phyloP scores from a whole-genome alignment of 257 asterid species.

The Penstemon eatonii region DNA sequence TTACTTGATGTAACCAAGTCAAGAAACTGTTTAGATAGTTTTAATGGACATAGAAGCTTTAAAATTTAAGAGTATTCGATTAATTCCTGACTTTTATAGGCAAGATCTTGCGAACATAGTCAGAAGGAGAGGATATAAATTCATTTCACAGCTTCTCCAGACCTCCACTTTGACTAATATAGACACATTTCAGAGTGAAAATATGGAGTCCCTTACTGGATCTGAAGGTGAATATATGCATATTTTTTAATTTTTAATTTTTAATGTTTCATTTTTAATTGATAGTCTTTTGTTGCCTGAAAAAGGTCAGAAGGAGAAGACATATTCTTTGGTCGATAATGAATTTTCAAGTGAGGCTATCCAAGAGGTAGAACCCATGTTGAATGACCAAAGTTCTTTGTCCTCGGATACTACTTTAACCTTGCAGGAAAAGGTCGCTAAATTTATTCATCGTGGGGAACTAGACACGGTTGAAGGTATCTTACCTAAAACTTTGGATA shows the following conservation, averaged over 20 bases:
- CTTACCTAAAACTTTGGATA: conserved; percentile 8
- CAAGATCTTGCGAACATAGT: conserved; percentile 88
- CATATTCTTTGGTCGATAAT: conserved; percentile 35
- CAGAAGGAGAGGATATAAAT: conserved; percentile 88
- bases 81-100: conserved; percentile 31
- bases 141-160: conserved; percentile 61
- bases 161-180: conserved; percentile 29
- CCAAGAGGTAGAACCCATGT: conserved; percentile 18
- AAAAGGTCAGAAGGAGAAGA: conserved; percentile 64
- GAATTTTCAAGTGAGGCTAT: conserved; percentile 32
- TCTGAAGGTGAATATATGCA: conserved; percentile 34
- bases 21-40: not conserved
- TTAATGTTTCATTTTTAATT: conserved; percentile 23
- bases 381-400: conserved; percentile 17
- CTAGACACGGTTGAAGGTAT: conserved; percentile 65
- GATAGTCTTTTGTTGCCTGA: conserved; percentile 38
- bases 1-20: not conserved
- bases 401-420: conserved; percentile 28
- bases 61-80: not conserved
- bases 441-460: conserved; percentile 68
- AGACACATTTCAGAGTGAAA: conserved; percentile 39
- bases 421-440: conserved; percentile 55
- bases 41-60: not conserved
- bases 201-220: conserved; percentile 27
- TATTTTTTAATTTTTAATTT: conserved; percentile 1